Evolutionary conservation across 805 yeast genomes (phyloP).

Genomic region (Blastobotrys americana): DNA sequence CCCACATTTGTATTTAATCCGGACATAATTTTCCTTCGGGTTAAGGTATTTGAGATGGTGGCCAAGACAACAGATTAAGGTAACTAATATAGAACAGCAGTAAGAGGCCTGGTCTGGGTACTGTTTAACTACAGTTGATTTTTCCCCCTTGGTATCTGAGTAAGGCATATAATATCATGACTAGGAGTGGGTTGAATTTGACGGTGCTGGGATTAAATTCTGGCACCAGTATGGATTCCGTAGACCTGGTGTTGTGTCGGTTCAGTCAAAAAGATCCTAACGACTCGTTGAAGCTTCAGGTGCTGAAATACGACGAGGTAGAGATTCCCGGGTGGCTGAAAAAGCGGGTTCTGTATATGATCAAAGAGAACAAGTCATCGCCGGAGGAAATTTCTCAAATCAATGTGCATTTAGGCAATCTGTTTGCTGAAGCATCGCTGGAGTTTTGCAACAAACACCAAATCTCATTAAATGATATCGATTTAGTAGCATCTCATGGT

Average conservation of each 20-base stretch:
- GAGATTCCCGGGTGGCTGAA: slow-evolving; percentile 13
- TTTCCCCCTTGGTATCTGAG: too few species aligned
- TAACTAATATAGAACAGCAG: too few species aligned
- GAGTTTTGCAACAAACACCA: slow-evolving; percentile 11
- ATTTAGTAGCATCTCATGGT: slow-evolving; percentile 26
- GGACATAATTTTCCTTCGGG: too few species aligned
- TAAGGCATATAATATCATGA: too few species aligned
- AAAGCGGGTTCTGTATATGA: slow-evolving; percentile 11
- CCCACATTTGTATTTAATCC: too few species aligned
- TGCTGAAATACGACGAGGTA: slow-evolving; percentile 13
- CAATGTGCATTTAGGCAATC: slow-evolving; percentile 14
- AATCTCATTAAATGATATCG: slow-evolving; percentile 13
- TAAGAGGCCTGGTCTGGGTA: too few species aligned
- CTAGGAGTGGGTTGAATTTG: slow-evolving; percentile 2
- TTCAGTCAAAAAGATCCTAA: slow-evolving; percentile 10
- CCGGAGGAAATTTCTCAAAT: slow-evolving; percentile 15
- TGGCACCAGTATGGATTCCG: slow-evolving; percentile 17
- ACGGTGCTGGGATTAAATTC: slow-evolving; percentile 19
- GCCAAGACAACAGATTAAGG: too few species aligned
- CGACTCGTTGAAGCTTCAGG: slow-evolving; percentile 9
- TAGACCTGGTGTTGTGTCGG: slow-evolving; percentile 15
- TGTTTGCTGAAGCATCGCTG: slow-evolving; percentile 16
- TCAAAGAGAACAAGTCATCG: slow-evolving; percentile 12
- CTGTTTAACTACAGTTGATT: too few species aligned
- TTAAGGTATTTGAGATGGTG: too few species aligned